phyloP scores from a whole-genome alignment of 2,329 filamentous ascomycete species.

The Phyllosticta citrichinensis region DNA sequence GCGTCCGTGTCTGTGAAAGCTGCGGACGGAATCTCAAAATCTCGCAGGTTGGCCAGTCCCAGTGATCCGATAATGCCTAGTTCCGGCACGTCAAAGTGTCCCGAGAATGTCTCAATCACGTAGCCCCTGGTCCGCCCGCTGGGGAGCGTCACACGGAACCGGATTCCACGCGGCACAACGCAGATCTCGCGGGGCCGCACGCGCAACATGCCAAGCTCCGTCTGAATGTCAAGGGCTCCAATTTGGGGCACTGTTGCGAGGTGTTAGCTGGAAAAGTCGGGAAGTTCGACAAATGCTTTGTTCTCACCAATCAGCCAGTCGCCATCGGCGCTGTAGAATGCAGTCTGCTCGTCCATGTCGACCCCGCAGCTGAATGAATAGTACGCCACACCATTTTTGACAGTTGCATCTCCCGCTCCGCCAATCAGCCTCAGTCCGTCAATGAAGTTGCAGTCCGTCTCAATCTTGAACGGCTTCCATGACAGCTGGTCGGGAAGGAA shows the following conservation, averaged over 20 bases:
- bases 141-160: conserved; percentile 60
- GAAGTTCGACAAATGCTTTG: no score
- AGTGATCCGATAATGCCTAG: neutral
- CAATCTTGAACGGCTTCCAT: conserved; percentile 42
- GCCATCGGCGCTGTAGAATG: conserved; percentile 37
- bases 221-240: conserved; percentile 28
- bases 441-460: conserved; percentile 40
- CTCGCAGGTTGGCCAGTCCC: neutral
- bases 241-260: conserved; percentile 15
- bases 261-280: neutral
- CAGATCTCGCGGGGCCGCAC: conserved; percentile 35
- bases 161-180: conserved; percentile 63
- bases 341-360: conserved; percentile 33
- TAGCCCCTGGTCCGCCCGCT: conserved; percentile 51
- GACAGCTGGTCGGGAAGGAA: conserved; percentile 38
- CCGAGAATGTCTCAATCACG: neutral
- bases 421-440: conserved; percentile 41
- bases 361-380: conserved; percentile 41
- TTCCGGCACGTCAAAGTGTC: neutral
- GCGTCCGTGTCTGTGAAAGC: neutral
- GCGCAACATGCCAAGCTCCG: conserved; percentile 30
- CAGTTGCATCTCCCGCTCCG: conserved; percentile 42
- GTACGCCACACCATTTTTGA: conserved; percentile 39
- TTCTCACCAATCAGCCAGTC: conserved; percentile 26
- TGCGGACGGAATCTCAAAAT: neutral